A percentile compares a stretch with the other conserved stretches of the same genome.
phyloP scores from a whole-genome alignment of 768 basidiomycete genomes.

The Russula sp. region DNA sequence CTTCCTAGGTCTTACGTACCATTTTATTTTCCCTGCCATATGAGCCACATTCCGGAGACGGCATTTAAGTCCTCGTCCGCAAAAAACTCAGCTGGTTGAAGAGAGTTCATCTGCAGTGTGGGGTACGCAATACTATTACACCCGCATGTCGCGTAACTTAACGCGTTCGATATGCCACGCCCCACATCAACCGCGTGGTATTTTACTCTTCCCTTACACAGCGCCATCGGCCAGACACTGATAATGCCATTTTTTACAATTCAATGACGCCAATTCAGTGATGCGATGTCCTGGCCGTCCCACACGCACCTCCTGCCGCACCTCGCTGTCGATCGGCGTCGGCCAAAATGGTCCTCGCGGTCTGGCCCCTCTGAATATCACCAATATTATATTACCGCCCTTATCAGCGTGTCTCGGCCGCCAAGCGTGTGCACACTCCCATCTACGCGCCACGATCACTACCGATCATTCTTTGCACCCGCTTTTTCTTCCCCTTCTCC shows the following conservation, averaged over 20 bases:
- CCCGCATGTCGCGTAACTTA: neutral
- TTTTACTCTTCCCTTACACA: slow-evolving; percentile 7
- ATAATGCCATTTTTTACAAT: neutral
- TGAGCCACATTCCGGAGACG: slow-evolving; percentile 12
- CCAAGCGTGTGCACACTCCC: neutral
- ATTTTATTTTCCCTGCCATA: slow-evolving; percentile 3
- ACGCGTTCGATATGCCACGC: neutral
- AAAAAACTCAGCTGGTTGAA: neutral
- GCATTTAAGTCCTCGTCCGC: neutral
- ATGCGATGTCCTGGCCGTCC: neutral
- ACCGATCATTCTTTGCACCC: slow-evolving; percentile 16
- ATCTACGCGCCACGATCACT: slow-evolving; percentile 16
- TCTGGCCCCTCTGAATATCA: neutral
- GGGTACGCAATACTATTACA: slow-evolving; percentile 20
- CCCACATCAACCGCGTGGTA: slow-evolving; percentile 16
- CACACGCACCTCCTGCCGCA: neutral
- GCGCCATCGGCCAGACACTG: neutral
- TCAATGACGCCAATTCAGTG: neutral
- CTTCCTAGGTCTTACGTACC: slow-evolving; percentile 7
- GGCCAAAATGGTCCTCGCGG: neutral
- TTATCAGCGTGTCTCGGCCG: neutral
- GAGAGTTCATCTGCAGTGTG: neutral
- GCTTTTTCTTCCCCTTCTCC: neutral
- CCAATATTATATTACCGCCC: neutral
- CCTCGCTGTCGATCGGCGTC: slow-evolving; percentile 1